phyloP scores from a whole-genome alignment of 1,284 basidiomycete genomes.

The Pseudozyma thailandica region DNA sequence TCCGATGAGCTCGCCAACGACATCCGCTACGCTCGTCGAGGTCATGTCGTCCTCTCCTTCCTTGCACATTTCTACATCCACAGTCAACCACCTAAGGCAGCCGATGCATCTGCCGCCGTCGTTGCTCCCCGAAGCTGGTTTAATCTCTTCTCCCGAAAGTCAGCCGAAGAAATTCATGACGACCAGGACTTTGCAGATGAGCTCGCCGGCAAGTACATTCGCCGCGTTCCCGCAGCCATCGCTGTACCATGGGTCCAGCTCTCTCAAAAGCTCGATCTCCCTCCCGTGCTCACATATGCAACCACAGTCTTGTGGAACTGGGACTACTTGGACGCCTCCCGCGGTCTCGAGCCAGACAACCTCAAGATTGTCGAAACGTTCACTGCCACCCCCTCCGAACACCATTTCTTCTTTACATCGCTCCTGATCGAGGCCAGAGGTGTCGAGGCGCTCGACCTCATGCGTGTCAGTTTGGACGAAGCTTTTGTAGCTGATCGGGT shows the following conservation, averaged over 20 bases:
- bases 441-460: conserved; percentile 83
- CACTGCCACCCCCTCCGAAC: conserved; percentile 84
- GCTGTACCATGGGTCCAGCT: conserved; percentile 78
- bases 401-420: conserved; percentile 88
- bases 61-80: conserved; percentile 90
- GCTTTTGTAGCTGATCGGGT: conserved; percentile 85
- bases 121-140: conserved; percentile 28
- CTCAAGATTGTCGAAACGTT: conserved; percentile 75
- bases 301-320: conserved; percentile 95
- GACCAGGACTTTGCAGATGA: conserved; percentile 44
- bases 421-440: conserved; percentile 92
- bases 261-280: conserved; percentile 80
- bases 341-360: conserved; percentile 61
- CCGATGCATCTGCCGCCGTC: conserved; percentile 3
- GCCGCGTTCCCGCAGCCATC: conserved; percentile 78
- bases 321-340: conserved; percentile 69
- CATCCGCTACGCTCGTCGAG: conserved; percentile 72
- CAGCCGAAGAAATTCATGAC: conserved; percentile 27
- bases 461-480: conserved; percentile 90
- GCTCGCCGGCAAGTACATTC: conserved; percentile 48
- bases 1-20: conserved; percentile 48
- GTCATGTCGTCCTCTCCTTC: conserved; percentile 85
- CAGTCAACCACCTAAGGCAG: conserved; percentile 70
- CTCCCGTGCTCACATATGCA: conserved; percentile 90
- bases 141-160: conserved; percentile 38